A percentile compares a stretch with the other conserved stretches of the same genome.
Conservation (phyloP, 345 rosid species). For the Populus pruinosa region DNA sequence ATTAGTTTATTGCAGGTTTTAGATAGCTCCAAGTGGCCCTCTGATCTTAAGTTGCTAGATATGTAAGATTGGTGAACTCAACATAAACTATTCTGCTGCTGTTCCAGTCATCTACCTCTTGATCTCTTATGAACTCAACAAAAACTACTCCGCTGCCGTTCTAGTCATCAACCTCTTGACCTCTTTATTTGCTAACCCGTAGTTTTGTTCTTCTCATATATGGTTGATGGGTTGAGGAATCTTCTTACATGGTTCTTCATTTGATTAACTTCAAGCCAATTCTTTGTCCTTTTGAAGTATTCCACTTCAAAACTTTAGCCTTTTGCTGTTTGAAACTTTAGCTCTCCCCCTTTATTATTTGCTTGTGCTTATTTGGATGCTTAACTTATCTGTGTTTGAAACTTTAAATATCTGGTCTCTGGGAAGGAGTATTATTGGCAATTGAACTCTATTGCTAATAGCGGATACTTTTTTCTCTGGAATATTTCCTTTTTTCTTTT, state of each 20-base stretch:
- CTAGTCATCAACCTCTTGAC: not conserved
- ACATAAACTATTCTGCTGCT: not conserved
- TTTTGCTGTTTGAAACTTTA: not conserved
- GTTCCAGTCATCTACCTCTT: not conserved
- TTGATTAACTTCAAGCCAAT: not conserved
- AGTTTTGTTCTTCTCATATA: not conserved
- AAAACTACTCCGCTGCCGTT: not conserved
- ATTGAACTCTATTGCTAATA: not conserved
- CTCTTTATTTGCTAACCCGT: not conserved
- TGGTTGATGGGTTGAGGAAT: not conserved
- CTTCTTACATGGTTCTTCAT: not conserved
- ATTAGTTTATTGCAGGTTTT: not conserved
- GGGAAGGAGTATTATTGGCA: not conserved
- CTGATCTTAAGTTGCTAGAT: not conserved
- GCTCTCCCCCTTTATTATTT: no score
- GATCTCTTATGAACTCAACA: not conserved
- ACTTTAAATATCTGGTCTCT: not conserved
- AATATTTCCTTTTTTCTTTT: no score
- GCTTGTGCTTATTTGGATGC: not conserved
- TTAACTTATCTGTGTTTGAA: not conserved
- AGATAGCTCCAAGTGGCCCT: not conserved
- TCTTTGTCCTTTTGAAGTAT: not conserved
- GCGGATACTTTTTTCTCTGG: not conserved
- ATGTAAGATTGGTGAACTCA: not conserved
- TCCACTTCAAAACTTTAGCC: not conserved